Percentiles rank a stretch among this genome's conserved stretches.
Conservation (phyloP, 2,329 filamentous ascomycete species). For the Rhynchosporium agropyri region DNA sequence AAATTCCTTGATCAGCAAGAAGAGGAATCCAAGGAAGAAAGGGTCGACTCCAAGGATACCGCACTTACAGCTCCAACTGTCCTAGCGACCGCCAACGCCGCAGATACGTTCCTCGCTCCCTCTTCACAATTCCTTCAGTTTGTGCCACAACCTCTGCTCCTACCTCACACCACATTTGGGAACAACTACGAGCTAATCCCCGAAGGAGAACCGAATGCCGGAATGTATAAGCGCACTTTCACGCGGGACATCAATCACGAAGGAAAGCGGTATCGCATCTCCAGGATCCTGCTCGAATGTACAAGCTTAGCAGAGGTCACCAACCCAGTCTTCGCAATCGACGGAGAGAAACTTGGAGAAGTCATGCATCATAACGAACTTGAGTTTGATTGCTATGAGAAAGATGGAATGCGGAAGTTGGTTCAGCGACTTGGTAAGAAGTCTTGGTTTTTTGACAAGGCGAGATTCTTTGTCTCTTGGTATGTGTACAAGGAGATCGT, state of each 20-base stretch:
- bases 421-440: not conserved
- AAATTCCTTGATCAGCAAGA: too few species aligned
- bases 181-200: not conserved
- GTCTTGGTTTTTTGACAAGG: not conserved
- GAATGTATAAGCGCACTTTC: not conserved
- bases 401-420: conserved; percentile 1
- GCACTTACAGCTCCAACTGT: too few species aligned
- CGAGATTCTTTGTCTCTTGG: not conserved
- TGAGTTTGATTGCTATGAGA: not conserved
- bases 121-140: not conserved
- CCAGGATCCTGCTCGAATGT: not conserved
- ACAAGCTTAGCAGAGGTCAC: not conserved
- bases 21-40: too few species aligned
- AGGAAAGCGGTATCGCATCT: not conserved
- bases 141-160: not conserved
- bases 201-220: not conserved
- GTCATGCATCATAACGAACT: not conserved
- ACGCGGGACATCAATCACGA: not conserved
- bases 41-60: too few species aligned
- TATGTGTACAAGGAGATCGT: not conserved
- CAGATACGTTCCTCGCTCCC: not conserved
- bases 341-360: not conserved
- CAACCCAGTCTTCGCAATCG: not conserved
- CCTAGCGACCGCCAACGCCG: too few species aligned
- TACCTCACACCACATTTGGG: not conserved